Conservation (phyloP, 1,139 yeast genomes). For the Geotrichum klebahnii region DNA sequence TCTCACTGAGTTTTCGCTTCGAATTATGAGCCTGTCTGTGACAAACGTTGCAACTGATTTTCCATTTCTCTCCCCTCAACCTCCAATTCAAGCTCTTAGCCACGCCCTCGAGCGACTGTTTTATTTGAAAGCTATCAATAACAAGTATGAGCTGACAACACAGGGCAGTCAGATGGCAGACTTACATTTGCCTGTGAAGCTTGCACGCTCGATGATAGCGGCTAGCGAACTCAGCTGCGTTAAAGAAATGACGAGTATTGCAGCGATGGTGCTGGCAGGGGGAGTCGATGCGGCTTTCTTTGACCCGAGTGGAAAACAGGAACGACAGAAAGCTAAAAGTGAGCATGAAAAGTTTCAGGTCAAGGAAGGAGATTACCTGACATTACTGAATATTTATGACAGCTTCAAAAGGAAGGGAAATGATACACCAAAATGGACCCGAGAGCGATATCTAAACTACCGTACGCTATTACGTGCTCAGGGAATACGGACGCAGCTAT, state of each 20-base stretch:
- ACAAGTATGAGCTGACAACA: constrained; percentile 73
- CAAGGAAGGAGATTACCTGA: constrained; percentile 85
- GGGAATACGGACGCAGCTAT: constrained; percentile 22
- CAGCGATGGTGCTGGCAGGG: constrained; percentile 72
- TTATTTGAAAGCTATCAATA: constrained; percentile 70
- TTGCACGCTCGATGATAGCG: constrained; percentile 25
- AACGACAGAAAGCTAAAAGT: constrained; percentile 58
- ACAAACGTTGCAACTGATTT: constrained; percentile 77
- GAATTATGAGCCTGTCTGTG: constrained; percentile 75
- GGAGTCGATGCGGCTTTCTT: constrained; percentile 70
- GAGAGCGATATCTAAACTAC: constrained; percentile 69
- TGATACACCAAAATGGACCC: constrained; percentile 61
- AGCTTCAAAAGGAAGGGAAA: constrained; percentile 46
- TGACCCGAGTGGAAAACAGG: constrained; percentile 68
- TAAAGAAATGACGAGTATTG: constrained; percentile 72
- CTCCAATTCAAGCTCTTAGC: constrained; percentile 48
- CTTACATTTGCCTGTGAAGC: constrained; percentile 31
- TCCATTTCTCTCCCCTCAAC: constrained; percentile 79
- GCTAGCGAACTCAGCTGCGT: constrained; percentile 48
- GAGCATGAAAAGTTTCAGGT: constrained; percentile 60
- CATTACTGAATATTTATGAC: constrained; percentile 72
- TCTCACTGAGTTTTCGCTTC: constrained; percentile 72
- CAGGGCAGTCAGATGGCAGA: constrained; percentile 73
- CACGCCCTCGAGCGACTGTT: constrained; percentile 35
- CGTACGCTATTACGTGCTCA: constrained; percentile 64